Evolutionary conservation across 345 rosid genomes (phyloP).

Genomic region (Gynandropsis gynandra): DNA sequence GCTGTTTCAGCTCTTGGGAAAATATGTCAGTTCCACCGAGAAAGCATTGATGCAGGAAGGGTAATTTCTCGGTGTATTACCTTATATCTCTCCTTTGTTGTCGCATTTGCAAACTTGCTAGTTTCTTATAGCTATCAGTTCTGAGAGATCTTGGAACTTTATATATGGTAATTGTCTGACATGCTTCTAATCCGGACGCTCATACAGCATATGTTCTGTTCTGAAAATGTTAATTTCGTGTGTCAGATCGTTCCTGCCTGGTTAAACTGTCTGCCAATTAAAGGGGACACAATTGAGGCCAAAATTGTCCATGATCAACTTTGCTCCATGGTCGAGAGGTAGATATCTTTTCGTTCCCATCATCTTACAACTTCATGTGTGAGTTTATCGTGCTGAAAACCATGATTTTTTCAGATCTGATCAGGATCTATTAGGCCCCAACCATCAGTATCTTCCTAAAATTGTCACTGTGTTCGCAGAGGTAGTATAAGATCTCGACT

Average conservation of each 20-base stretch:
- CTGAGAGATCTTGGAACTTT: neutral
- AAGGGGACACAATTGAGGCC: slow-evolving; percentile 61
- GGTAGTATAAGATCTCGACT: slow-evolving; percentile 19
- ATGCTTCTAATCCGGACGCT: neutral
- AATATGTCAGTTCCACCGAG: slow-evolving; percentile 58
- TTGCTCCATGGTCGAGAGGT: slow-evolving; percentile 71
- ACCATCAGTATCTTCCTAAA: slow-evolving; percentile 61
- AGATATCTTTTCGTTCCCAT: neutral
- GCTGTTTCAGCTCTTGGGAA: slow-evolving; percentile 78
- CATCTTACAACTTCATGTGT: neutral
- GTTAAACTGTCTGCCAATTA: slow-evolving; percentile 64
- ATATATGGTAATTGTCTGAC: neutral
- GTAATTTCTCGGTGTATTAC: slow-evolving; percentile 24
- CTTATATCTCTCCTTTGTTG: neutral
- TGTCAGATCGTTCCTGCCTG: slow-evolving; percentile 59
- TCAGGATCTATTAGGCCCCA: slow-evolving; percentile 49
- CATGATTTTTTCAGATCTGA: slow-evolving; percentile 43
- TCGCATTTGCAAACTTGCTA: neutral
- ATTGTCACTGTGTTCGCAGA: slow-evolving; percentile 49
- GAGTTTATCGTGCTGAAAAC: neutral
- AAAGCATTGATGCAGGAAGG: slow-evolving; percentile 55
- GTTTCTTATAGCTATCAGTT: too few species aligned
- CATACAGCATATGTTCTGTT: neutral
- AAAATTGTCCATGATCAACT: slow-evolving; percentile 72
- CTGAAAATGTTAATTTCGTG: neutral